These are phyloP conservation scores for Juglanconis juglandina DNA, from an alignment of 2,329 filamentous ascomycete genomes.

Conservation along the genomic window DNA sequence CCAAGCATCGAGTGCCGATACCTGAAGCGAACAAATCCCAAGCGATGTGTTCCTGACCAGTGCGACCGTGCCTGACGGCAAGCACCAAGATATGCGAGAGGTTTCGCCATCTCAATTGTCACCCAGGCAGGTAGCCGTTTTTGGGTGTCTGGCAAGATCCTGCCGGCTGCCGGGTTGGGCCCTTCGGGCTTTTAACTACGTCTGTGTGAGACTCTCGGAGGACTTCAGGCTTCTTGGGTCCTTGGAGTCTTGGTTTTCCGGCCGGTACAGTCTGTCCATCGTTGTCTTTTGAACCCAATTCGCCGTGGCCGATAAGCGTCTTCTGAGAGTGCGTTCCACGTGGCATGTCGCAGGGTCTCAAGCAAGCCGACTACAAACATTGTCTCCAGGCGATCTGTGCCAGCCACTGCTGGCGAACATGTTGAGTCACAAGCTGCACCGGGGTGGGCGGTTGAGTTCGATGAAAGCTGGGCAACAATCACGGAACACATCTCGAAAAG, in stretches of 20 bases:
- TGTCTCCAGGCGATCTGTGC: no score
- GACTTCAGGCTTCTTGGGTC: not conserved
- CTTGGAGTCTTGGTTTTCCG: no score
- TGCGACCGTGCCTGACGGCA: not conserved
- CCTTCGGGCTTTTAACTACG: not conserved
- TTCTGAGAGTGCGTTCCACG: no score
- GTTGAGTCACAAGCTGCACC: no score
- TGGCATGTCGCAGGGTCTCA: no score
- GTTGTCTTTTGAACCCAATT: no score
- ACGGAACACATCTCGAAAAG: not conserved
- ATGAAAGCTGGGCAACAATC: no score
- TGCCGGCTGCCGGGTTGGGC: not conserved
- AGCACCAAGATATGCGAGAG: not conserved
- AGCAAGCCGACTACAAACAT: no score
- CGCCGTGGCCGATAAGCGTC: no score
- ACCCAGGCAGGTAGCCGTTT: conserved; percentile 2
- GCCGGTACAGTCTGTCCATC: no score
- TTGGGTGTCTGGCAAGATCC: conserved; percentile 8
- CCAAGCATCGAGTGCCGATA: not conserved
- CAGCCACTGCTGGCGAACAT: no score
- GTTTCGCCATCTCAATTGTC: conserved; percentile 9
- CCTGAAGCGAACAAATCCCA: conserved; percentile 3
- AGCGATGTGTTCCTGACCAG: conserved; percentile 7
- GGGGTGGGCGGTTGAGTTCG: no score
- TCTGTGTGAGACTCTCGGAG: not conserved